Base-by-base conservation (phyloP, 176 grass and related monocot genomes). In the Ananas comosus region DNA sequence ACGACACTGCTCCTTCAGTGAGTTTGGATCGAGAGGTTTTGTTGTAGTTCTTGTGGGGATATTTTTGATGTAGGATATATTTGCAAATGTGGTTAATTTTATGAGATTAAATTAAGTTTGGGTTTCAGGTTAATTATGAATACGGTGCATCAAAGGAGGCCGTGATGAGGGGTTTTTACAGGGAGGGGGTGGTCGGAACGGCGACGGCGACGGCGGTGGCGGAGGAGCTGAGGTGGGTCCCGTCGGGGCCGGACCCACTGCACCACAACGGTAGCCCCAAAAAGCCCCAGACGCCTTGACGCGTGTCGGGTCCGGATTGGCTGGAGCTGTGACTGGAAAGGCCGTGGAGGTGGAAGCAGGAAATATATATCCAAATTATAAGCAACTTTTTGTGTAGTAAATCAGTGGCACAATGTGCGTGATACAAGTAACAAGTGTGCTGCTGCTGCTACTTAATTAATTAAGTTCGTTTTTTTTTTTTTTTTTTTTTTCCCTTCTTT, bases 211-310 rank as follows among this genome's bases (percentile, higher is more conserved):
- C n/a, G 3, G 16, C 52, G 50, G 12, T 22, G 16, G n/a, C 53
- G 22, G 11, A 25, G 70, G 70, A 72, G 52, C 18, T 72, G 53
- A 72, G 70, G 28, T 28, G 9, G 53, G 70, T 48, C 10, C 70
- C 70, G 3, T 59, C 70, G 3, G 70, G 70, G 9, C 70, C 70
- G 52, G 70, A 72, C 53, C 70, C 70, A 2, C 42, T 72, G 28
- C 70, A 72, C 70, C 70, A 72, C 70, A 59, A 58, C 5, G 24
- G 70, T 11, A 58, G 70, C 70, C 70, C 70, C 3, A 72, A 47
- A 14, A 72, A 72, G 70, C 70, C 70, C 9, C 51, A 49, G 70
- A 72, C 53, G 3, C 70, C 70, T 9, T 72, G 70, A 72, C 12
- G 21, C 56, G 17, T 22, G 17, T 19, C 9, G 21, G 7, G 5